Evolutionary conservation across 2,329 filamentous ascomycete genomes (phyloP), one percentile per base, ranked within the genome.

Genomic region (Sclerotiophoma versabilis): DNA sequence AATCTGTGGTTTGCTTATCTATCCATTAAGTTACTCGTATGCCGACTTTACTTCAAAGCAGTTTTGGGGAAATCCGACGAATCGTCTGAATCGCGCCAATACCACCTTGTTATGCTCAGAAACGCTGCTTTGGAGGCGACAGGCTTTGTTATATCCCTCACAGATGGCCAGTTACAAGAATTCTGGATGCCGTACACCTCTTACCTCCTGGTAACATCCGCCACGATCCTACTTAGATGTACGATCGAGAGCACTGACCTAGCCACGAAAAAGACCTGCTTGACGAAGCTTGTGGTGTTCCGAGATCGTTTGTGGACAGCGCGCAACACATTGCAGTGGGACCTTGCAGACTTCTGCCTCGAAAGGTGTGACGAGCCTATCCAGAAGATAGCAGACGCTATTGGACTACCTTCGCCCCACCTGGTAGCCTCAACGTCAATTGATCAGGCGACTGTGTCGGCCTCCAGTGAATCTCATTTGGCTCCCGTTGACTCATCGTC

Each of bases 161-260:
- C 36, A 14, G 51, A 61, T 9, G 22, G 33, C 26, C 57, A 60
- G 6, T 34, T 65, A 11, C 52, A 58, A 10, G 63, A 62, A 20
- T 65, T 65, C 17, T 64, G 63, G 63, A 59, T 64, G 43, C 63
- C 61, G 4, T 65, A 64, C 30, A 62, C 61, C 2, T 61, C 54
- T 11, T 65, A 64, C 27, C 43, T 65, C 0, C 42, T 65, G 1
- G 61, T 65, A 11, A 59, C 59, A 6, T 55, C 59, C 2, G 59
- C 63, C 4, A 65, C 63, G 2, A 57, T 62, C 7, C 36, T 65
- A 2, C 49, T 65, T 3, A 49, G 63, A 33, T 64, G 58, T 22
- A 57, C 54, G 1, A 52, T 65, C 2, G 61, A 65, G 22, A 49
- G 49, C 23, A 41, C 26, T 14, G 49, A 62, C n/a, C 17, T 57